Evolutionary conservation across 2,329 filamentous ascomycete species (phyloP).

Genomic region (Coniochaeta sp.): DNA sequence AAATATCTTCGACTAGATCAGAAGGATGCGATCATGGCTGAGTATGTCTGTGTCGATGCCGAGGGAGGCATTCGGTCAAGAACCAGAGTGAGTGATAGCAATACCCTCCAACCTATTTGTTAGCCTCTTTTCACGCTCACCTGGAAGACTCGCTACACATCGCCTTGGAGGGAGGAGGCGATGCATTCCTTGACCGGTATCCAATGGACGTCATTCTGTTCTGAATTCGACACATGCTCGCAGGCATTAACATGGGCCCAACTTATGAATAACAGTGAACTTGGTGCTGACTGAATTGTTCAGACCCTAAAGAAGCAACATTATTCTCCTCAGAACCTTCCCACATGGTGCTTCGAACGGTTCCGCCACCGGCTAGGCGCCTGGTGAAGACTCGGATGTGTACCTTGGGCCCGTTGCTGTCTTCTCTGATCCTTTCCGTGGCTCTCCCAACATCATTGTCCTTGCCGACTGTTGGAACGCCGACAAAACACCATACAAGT

Average conservation of each 20-base stretch:
- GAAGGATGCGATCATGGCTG: conserved; percentile 81
- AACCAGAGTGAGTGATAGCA: conserved; percentile 68
- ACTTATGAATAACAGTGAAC: not conserved
- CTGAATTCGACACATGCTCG: not conserved
- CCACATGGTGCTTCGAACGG: conserved; percentile 32
- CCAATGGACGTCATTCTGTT: not conserved
- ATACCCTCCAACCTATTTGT: conserved; percentile 4
- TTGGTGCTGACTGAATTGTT: conserved; percentile 1
- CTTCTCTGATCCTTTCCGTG: conserved; percentile 72
- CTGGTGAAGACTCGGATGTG: conserved; percentile 93
- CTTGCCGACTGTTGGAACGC: conserved; percentile 74
- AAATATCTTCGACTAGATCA: conserved; percentile 92
- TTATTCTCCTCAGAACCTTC: conserved; percentile 44
- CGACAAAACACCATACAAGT: conserved; percentile 88
- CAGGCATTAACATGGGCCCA: not conserved
- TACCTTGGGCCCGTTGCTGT: conserved; percentile 85
- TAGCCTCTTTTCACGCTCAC: not conserved
- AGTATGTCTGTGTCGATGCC: conserved; percentile 95
- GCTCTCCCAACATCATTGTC: conserved; percentile 67
- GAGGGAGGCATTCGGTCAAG: conserved; percentile 83
- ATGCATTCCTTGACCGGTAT: not conserved
- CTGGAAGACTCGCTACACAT: not conserved
- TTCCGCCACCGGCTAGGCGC: conserved; percentile 86
- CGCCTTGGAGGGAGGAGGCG: not conserved
- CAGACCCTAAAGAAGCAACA: conserved; percentile 44